phyloP scores from a whole-genome alignment of 2,329 filamentous ascomycete species.

The Helminthosporium solani region DNA sequence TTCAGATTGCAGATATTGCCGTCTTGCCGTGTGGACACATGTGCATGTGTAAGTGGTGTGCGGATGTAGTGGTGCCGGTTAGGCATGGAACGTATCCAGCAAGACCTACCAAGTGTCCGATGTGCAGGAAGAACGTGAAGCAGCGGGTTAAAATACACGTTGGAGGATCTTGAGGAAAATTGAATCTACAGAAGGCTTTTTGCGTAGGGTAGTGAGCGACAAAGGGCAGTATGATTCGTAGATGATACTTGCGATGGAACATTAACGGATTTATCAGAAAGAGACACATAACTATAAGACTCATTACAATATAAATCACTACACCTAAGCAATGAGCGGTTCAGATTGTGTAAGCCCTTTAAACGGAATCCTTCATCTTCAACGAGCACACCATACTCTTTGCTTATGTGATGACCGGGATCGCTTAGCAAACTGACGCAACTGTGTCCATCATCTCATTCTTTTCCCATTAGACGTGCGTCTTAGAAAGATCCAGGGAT shows the following conservation, averaged over 20 bases:
- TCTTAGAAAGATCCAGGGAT: slow-evolving; percentile 55
- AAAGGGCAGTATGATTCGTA: too few species aligned
- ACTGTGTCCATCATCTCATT: too few species aligned
- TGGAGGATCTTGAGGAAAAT: background rate
- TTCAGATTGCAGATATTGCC: slow-evolving; percentile 54
- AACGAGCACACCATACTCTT: slow-evolving; percentile 63
- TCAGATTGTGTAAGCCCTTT: too few species aligned
- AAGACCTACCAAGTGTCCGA: slow-evolving; percentile 46
- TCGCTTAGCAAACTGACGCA: slow-evolving; percentile 54
- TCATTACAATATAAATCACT: too few species aligned
- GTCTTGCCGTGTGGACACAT: slow-evolving; percentile 57
- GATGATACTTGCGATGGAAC: too few species aligned
- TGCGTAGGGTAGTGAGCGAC: too few species aligned
- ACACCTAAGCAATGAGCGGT: too few species aligned
- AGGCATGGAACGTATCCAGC: slow-evolving; percentile 44
- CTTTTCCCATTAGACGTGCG: slow-evolving; percentile 56
- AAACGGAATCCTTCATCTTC: slow-evolving; percentile 65
- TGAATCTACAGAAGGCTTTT: background rate
- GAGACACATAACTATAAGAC: too few species aligned
- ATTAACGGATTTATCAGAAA: too few species aligned
- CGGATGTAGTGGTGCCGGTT: slow-evolving; percentile 51
- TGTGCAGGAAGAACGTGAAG: slow-evolving; percentile 49
- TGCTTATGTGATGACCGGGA: slow-evolving; percentile 61
- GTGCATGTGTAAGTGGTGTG: slow-evolving; percentile 58
- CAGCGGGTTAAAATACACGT: slow-evolving; percentile 45